These are phyloP conservation scores for Theobroma grandiflorum DNA, from an alignment of 441 rosid species.

Conservation along the genomic window DNA sequence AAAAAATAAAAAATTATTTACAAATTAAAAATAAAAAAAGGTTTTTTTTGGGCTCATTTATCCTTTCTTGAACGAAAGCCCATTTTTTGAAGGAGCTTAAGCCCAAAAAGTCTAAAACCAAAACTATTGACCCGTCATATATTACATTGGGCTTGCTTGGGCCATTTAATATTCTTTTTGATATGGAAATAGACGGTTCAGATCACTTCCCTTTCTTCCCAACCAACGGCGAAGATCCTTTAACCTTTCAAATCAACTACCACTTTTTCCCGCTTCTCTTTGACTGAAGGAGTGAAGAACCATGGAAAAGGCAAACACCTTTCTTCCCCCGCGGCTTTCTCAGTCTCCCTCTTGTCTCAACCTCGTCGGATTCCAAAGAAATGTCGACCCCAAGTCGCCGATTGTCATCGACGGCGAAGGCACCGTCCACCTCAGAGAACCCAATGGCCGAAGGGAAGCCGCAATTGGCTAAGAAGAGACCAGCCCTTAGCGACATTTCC, in stretches of 20 bases:
- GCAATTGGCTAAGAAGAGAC: conserved; percentile 44
- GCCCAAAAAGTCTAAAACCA: too few species aligned
- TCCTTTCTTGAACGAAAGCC: too few species aligned
- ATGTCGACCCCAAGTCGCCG: background rate
- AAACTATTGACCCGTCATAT: background rate
- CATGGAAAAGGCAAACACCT: too few species aligned
- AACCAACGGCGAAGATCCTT: background rate
- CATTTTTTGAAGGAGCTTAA: too few species aligned
- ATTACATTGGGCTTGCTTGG: background rate
- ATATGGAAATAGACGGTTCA: background rate
- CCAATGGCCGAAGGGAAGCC: conserved; percentile 10
- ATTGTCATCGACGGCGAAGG: conserved; percentile 29
- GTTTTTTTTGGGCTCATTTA: too few species aligned
- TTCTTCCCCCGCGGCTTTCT: background rate
- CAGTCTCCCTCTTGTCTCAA: background rate
- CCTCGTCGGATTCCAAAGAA: background rate
- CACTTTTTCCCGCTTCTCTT: background rate
- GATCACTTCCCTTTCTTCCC: background rate
- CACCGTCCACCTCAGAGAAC: conserved; percentile 23
- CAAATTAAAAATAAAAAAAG: too few species aligned
- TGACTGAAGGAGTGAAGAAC: background rate
- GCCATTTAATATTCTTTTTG: background rate
- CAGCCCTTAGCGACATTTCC: conserved; percentile 29
- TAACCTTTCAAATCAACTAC: background rate
- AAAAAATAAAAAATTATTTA: too few species aligned